Evolutionary conservation across 2,329 filamentous ascomycete species (phyloP).

Genomic region (Calonectria honghensis): DNA sequence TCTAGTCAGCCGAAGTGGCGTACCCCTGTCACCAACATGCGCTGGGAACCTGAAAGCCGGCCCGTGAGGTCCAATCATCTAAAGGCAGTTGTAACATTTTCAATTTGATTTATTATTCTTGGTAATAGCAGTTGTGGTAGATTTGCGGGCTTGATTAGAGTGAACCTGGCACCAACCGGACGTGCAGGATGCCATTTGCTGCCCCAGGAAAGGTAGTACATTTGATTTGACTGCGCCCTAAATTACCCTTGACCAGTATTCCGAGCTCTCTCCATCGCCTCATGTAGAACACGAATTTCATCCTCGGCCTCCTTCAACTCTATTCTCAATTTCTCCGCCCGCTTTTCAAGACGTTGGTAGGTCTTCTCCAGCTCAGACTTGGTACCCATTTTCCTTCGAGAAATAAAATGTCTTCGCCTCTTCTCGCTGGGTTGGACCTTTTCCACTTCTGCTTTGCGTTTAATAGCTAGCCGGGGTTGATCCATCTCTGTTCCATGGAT

Average conservation of each 20-base stretch:
- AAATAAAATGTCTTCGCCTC: neutral
- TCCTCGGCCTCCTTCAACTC: neutral
- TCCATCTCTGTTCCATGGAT: neutral
- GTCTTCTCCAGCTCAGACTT: neutral
- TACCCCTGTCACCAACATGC: constrained; percentile 16
- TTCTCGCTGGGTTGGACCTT: neutral
- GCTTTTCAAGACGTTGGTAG: neutral
- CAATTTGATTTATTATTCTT: neutral
- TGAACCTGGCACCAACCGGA: neutral
- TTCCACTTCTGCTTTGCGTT: neutral
- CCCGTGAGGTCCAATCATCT: constrained; percentile 17
- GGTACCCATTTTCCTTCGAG: neutral
- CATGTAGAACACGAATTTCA: neutral
- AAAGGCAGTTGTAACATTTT: neutral
- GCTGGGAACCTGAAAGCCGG: neutral
- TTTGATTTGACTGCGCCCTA: neutral
- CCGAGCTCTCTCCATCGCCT: neutral
- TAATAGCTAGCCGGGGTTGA: neutral
- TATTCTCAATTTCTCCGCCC: neutral
- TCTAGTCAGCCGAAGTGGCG: constrained; percentile 33
- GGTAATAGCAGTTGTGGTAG: no score
- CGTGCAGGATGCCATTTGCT: neutral
- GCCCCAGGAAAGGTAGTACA: neutral
- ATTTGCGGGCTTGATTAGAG: neutral
- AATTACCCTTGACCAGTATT: neutral